phyloP scores from a whole-genome alignment of 2,329 filamentous ascomycete species.

The Sarocladium kiliense region DNA sequence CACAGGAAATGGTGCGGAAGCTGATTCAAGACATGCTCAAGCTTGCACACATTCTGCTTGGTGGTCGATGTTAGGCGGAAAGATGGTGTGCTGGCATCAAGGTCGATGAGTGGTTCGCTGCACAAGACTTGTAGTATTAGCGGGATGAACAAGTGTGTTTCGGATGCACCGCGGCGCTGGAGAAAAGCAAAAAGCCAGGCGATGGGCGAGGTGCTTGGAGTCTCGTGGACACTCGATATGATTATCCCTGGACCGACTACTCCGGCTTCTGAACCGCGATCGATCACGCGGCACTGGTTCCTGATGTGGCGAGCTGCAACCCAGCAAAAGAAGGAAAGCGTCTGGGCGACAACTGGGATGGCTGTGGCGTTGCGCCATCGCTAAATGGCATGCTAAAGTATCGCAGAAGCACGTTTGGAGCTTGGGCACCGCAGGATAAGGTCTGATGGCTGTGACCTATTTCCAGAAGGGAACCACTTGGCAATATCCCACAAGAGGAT shows the following conservation, averaged over 20 bases:
- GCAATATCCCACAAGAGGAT: background rate
- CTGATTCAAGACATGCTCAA: conserved; percentile 5
- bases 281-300: background rate
- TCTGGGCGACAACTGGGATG: background rate
- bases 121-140: background rate
- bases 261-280: background rate
- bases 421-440: background rate
- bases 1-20: background rate
- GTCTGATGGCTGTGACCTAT: background rate
- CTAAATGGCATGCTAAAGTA: background rate
- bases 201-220: background rate
- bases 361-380: background rate
- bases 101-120: background rate
- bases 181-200: background rate
- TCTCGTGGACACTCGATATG: background rate
- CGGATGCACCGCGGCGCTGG: background rate
- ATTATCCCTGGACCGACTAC: background rate
- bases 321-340: background rate
- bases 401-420: background rate
- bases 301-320: background rate
- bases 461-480: background rate
- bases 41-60: background rate
- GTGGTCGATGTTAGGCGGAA: no score
- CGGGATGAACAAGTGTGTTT: background rate
- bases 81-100: background rate